These are phyloP conservation scores for Claviceps humidiphila DNA, from an alignment of 2,329 filamentous ascomycete genomes.

Conservation along the genomic window DNA sequence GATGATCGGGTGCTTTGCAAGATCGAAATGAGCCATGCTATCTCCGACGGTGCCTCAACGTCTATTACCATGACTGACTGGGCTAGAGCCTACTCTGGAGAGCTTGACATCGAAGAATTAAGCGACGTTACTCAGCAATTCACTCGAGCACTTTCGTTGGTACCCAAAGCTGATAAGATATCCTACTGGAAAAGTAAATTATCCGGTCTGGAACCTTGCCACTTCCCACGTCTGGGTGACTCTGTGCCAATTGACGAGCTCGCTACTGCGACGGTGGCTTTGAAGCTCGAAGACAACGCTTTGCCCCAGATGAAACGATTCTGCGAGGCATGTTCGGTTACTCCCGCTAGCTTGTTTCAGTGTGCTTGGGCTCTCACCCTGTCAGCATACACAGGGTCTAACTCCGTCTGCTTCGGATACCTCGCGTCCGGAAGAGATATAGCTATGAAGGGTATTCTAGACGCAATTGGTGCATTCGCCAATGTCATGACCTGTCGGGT, in stretches of 20 bases:
- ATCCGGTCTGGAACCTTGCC: conserved; percentile 4
- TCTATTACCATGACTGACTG: conserved; percentile 3
- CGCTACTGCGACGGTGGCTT: not conserved
- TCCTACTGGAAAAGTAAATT: conserved; percentile 7
- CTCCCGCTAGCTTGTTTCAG: conserved; percentile 4
- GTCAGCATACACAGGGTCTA: conserved; percentile 5
- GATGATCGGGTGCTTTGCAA: conserved; percentile 3
- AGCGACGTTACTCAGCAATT: not conserved
- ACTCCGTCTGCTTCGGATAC: conserved; percentile 7
- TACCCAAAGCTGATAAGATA: conserved; percentile 1
- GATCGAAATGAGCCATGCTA: conserved; percentile 8
- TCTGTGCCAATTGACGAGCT: not conserved
- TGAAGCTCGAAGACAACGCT: not conserved
- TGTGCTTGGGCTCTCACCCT: conserved; percentile 8
- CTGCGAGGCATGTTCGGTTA: conserved; percentile 2
- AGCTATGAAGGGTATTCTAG: conserved; percentile 3
- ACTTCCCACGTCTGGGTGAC: conserved; percentile 1
- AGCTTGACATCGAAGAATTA: not conserved
- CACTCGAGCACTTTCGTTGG: not conserved
- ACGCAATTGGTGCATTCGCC: conserved; percentile 5
- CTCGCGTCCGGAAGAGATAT: conserved; percentile 7
- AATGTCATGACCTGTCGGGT: conserved; percentile 6
- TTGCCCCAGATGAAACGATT: not conserved
- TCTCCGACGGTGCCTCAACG: conserved; percentile 6
- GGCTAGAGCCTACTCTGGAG: conserved; percentile 2